Conservation (phyloP, 208 protist genomes). For the Leishmania tropica region DNA sequence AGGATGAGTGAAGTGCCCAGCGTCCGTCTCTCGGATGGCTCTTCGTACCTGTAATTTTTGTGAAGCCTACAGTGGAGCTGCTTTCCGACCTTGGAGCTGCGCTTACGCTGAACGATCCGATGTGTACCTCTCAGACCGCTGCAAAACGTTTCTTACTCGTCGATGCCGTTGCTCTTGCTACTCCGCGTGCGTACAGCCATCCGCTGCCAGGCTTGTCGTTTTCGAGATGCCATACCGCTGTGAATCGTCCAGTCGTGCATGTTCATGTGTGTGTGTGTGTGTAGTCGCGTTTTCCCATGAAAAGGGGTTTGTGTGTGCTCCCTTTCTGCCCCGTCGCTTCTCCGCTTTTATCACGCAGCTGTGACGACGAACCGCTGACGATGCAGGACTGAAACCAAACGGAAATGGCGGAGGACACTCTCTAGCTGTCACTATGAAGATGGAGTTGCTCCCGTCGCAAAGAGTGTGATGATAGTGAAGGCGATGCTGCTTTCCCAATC, state of each 20-base stretch:
- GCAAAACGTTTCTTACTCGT: not conserved
- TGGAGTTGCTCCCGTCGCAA: not conserved
- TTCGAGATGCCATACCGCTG: not conserved
- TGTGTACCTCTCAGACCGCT: not conserved
- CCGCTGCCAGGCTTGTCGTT: not conserved
- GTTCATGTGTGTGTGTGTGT: not conserved
- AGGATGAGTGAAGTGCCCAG: not conserved
- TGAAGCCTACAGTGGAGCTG: not conserved
- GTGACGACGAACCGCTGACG: not conserved
- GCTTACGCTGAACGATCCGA: not conserved
- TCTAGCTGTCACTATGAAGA: not conserved
- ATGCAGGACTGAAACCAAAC: not conserved
- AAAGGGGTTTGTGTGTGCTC: not conserved
- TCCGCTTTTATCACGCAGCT: not conserved
- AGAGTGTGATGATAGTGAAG: not conserved
- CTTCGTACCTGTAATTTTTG: not conserved
- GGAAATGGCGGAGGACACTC: not conserved
- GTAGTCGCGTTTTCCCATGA: not conserved
- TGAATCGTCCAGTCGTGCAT: not conserved
- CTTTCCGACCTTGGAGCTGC: not conserved
- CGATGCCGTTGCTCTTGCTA: not conserved
- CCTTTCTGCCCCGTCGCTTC: too few relatives aligned
- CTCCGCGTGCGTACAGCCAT: not conserved
- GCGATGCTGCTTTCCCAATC: too few relatives aligned
- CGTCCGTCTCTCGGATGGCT: not conserved